These are phyloP conservation scores for Hyaloscypha bicolor DNA, from an alignment of 495 filamentous ascomycete genomes.

Conservation along the genomic window DNA sequence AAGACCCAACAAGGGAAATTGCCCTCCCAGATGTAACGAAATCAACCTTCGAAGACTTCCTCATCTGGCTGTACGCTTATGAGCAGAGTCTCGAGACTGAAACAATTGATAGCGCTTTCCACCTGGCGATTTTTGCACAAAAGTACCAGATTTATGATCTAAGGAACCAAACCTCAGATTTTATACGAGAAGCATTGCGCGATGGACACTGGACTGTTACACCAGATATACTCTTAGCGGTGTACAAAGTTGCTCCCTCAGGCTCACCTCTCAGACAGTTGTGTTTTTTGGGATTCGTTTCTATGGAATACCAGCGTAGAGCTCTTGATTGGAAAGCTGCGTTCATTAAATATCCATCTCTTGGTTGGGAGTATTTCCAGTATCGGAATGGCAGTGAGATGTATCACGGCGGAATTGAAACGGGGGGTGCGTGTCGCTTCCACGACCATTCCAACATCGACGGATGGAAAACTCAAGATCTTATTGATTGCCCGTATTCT, in stretches of 20 bases:
- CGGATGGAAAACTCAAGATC: background rate
- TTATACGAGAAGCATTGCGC: background rate
- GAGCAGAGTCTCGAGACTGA: background rate
- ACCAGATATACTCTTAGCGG: background rate
- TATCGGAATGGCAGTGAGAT: background rate
- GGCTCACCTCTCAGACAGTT: conserved; percentile 3
- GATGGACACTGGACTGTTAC: background rate
- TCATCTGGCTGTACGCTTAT: conserved; percentile 11
- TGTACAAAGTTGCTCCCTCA: background rate
- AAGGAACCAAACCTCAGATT: conserved; percentile 7
- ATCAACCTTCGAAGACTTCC: conserved; percentile 10
- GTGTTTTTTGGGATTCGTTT: background rate
- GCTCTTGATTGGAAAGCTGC: background rate
- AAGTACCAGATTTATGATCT: conserved; percentile 10
- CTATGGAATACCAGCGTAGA: background rate
- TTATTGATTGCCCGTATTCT: conserved; percentile 5
- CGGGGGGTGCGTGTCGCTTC: conserved; percentile 6
- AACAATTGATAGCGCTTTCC: background rate
- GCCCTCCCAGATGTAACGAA: background rate
- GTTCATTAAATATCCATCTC: background rate
- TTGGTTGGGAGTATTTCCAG: conserved; percentile 11
- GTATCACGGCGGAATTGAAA: background rate
- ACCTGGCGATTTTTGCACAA: conserved; percentile 4
- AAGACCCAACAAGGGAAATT: background rate
- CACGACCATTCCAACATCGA: conserved; percentile 1